Evolutionary conservation across 768 basidiomycete species (phyloP), one percentile per base, ranked within the genome.

Genomic region (Suillus subaureus): DNA sequence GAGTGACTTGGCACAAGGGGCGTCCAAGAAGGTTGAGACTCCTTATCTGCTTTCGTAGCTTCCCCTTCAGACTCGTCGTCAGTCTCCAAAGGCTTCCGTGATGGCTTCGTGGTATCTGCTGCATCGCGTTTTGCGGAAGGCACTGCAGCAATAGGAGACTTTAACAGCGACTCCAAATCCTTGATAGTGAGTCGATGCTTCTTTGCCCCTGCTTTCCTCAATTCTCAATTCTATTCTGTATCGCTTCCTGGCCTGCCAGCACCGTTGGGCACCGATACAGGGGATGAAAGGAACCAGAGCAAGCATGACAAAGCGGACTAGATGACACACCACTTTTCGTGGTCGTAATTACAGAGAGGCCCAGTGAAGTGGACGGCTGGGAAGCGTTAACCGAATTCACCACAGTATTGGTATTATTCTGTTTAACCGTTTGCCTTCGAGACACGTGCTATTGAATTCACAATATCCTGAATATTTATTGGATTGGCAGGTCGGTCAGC

Each of bases 251-350:
- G 12, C 85, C 84, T 43, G 78, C 78, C 31, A 76, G 65, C 31
- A 89, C 77, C 28, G 81, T 72, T 6, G 85, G 84, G 71, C 88
- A 89, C 52, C 72, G 73, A 60, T 79, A 78, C n/a, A 81, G 82
- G 61, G 79, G 74, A 67, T 89, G 88, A 45, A 78, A 76, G 8
- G 84, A 81, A 5, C 73, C 73, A 23, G 76, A 73, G 72, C 88
- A 89, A 26, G 86, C 74, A 47, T 82, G 82, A 66, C 87, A 85
- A 1, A 64, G 61, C 0, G 64, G 66, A 63, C 56, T 60, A 51
- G 66, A 63, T 56, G 64, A 56, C 26, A 40, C 55, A 61, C 39
- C 52, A 40, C 37, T 16, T 21, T 61, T 63, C 21, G 26, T 60
- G 40, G 58, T 28, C 40, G 26, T 60, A 60, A 42, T 60, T 60